phyloP scores from a whole-genome alignment of 1,284 basidiomycete species.

The Malassezia cuniculi region DNA sequence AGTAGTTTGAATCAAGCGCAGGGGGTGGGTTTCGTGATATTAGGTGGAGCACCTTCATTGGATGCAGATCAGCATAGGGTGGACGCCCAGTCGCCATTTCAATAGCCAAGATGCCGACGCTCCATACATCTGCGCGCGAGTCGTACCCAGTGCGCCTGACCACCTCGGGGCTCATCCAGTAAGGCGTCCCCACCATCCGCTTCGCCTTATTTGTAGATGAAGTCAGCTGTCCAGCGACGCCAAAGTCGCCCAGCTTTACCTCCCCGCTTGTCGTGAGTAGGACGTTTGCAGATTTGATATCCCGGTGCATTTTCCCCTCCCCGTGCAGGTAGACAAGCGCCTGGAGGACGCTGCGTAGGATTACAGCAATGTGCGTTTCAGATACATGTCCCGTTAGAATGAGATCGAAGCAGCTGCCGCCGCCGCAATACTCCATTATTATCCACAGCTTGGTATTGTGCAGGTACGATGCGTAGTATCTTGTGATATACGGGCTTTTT shows the following conservation, averaged over 20 bases:
- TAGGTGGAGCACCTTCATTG: conserved; percentile 94
- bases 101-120: conserved; percentile 70
- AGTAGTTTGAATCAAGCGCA: conserved; percentile 71
- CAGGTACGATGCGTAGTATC: conserved; percentile 88
- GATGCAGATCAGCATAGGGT: conserved; percentile 91
- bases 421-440: conserved; percentile 80
- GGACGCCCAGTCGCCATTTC: conserved; percentile 95
- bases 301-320: conserved; percentile 90
- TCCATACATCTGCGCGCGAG: conserved; percentile 82
- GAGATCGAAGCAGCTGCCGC: conserved; percentile 51
- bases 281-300: conserved; percentile 97
- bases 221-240: conserved; percentile 94
- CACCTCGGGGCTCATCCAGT: conserved; percentile 85
- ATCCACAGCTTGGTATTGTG: conserved; percentile 93
- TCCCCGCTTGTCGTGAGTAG: conserved; percentile 85
- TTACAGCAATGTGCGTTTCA: conserved; percentile 97
- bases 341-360: conserved; percentile 75
- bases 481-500: conserved; percentile 88
- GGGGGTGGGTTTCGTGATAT: conserved; percentile 97
- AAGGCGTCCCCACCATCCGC: conserved; percentile 67
- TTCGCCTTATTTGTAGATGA: conserved; percentile 93
- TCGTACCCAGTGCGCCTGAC: conserved; percentile 99
- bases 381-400: conserved; percentile 95
- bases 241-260: conserved; percentile 96
- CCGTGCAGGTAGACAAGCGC: conserved; percentile 90